Evolutionary conservation across 768 basidiomycete genomes (phyloP), one percentile per base, ranked within the genome.

Genomic region (Paxillus ammoniavirescens): DNA sequence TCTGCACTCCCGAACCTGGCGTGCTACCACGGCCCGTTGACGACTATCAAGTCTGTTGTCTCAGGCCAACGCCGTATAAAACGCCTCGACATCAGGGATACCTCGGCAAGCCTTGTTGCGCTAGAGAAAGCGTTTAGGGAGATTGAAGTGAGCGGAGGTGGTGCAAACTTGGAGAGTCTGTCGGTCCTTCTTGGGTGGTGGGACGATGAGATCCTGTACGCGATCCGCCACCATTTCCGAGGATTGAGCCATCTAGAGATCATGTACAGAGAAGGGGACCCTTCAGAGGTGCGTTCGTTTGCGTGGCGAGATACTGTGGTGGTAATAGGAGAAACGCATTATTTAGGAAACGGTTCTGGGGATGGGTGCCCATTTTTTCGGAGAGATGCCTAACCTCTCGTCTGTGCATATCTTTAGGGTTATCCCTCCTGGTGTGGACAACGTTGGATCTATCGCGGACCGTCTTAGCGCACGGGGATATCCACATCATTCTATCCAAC

Each of bases 121-220:
- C 26, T 70, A 18, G 66, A 62, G 26, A 70, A 66, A 15, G 51
- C 64, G 1, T 70, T 68, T 5, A 63, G 52, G 15, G 65, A 69
- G 9, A 54, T 67, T 18, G 68, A 70, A 18, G 42, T 49, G 1
- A 31, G 35, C 6, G 61, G 57, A 0, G 35, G 38, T 9, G 58
- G 69, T n/a, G 35, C 52, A 1, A 50, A 53, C 2, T 61, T 76
- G 14, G 71, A 71, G n/a, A 54, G 56, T 0, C 58, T 72, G 13
- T 63, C 75, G 28, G 60, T 73, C 9, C 72, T 76, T 42, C 54
- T 72, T n/a, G 65, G 71, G 36, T 64, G 64, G 49, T 80, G 79
- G 79, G 77, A 79, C 52, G 67, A 75, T 40, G 78, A 80, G 56
- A 69, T 79, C 8, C 58, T 80, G 17, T 70, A 75, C 37, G 77